Evolutionary conservation across 1,139 yeast species (phyloP), one percentile per base, ranked within the genome.

Genomic region (Blastobotrys buckinghamii): DNA sequence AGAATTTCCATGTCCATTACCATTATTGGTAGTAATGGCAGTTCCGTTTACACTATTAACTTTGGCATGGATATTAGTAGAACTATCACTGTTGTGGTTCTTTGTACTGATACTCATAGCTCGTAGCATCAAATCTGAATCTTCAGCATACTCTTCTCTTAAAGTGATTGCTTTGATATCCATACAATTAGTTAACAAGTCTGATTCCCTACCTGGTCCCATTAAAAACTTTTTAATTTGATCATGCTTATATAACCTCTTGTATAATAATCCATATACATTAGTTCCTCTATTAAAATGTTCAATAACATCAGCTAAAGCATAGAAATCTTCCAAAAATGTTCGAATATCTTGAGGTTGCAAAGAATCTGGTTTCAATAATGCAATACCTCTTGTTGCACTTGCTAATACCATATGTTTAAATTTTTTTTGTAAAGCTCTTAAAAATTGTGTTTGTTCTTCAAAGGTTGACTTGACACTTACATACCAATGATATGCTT

Each of bases 401-500:
- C 42, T 15, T 10, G 45, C 39, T 10, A 46, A 34, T 6, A 46
- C 45, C 24, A 42, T 40, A 19, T 46, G 37, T 40, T 42, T 46
- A 38, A 46, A 46, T 38, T 27, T 33, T 2, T 35, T 34, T 42
- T 46, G 45, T 15, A 46, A 15, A 2, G 35, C 39, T 22, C 36
- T 40, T 32, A 46, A 36, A 36, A 46, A 46, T 20, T 20, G n/a
- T 6, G 37, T 15, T 38, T 30, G 45, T 19, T 46, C 49, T 2
- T 39, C 45, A 20, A 46, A 22, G 1, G 24, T 38, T 10, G 39
- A 35, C 16, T 41, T 41, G 9, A 40, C 45, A 22, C 42, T 46
- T 22, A 46, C 39, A 42, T 36, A 46, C 49, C 49, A 46, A 37
- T 46, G 49, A 15, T 46, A 46, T 15, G 49, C 49, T 34, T 46